Evolutionary conservation across 495 filamentous ascomycete species (phyloP).

Genomic region (Xylaria flabelliformis): DNA sequence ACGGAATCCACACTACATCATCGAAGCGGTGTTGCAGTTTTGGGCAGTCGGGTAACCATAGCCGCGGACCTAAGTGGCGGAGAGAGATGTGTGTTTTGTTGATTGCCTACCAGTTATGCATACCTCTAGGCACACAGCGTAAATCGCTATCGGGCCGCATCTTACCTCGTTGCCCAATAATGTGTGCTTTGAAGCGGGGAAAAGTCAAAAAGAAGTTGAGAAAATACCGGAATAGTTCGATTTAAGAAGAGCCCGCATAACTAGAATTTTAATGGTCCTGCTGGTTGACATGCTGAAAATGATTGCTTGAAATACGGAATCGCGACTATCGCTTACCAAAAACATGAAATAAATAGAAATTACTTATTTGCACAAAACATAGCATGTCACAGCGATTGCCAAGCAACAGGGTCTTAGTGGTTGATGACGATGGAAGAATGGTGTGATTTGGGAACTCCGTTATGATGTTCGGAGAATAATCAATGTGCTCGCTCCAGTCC

Average conservation of each 20-base stretch:
- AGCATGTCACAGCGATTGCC: not conserved
- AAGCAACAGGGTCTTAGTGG: not conserved
- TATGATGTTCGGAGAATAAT: not conserved
- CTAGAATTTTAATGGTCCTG: not conserved
- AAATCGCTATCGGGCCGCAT: not conserved
- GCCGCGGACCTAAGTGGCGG: not conserved
- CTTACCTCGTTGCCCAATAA: not conserved
- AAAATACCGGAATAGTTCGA: too few relatives aligned
- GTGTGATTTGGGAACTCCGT: not conserved
- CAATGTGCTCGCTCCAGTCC: constrained; percentile 8
- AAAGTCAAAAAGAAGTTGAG: not conserved
- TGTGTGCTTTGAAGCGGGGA: not conserved
- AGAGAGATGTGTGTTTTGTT: not conserved
- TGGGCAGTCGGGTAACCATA: not conserved
- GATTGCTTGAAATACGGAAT: not conserved
- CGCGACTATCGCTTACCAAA: not conserved
- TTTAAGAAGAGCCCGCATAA: not conserved
- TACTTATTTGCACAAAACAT: not conserved
- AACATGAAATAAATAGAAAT: not conserved
- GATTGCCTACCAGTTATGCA: not conserved
- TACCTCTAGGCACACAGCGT: not conserved
- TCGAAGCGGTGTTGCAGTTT: constrained; percentile 4
- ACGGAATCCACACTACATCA: not conserved
- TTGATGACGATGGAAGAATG: not conserved
- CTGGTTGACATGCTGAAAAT: not conserved